A percentile compares a stretch with the other conserved stretches of the same genome.
Conservation (phyloP, 345 rosid species). For the Hibiscus trionum region DNA sequence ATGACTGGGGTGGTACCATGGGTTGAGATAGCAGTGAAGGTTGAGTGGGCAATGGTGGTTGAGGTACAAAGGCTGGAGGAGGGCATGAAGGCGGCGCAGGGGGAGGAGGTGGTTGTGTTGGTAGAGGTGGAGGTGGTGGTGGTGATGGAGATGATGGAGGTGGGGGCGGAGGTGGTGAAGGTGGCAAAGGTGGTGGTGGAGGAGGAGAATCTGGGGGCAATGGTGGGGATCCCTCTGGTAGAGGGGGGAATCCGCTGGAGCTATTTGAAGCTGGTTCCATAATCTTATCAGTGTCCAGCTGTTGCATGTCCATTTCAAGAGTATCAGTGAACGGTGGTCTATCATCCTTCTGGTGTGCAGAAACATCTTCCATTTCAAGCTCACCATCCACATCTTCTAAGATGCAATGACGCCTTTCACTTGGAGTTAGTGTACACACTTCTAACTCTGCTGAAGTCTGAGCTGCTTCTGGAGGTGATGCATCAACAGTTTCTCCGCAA, state of each 20-base stretch:
- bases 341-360: slow-evolving; percentile 58
- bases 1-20: slow-evolving; percentile 31
- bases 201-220: slow-evolving; percentile 76
- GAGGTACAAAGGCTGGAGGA: slow-evolving; percentile 31
- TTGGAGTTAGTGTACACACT: slow-evolving; percentile 32
- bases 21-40: slow-evolving; percentile 42
- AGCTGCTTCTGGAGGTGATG: slow-evolving; percentile 30
- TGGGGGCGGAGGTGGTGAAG: slow-evolving; percentile 34
- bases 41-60: slow-evolving; percentile 33
- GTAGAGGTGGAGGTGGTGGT: slow-evolving; percentile 25
- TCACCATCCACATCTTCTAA: slow-evolving; percentile 80
- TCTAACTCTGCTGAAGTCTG: slow-evolving; percentile 38
- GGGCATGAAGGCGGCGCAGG: slow-evolving; percentile 28
- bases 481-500: slow-evolving; percentile 29
- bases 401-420: slow-evolving; percentile 58
- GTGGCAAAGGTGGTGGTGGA: slow-evolving; percentile 58
- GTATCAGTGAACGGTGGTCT: slow-evolving; percentile 16
- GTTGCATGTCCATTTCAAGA: slow-evolving; percentile 31
- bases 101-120: slow-evolving; percentile 19
- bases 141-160: slow-evolving; percentile 42
- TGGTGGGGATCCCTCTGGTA: slow-evolving; percentile 55
- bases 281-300: slow-evolving; percentile 13
- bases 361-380: slow-evolving; percentile 85
- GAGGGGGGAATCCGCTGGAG: slow-evolving; percentile 30
- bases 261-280: slow-evolving; percentile 26